Evolutionary conservation across 805 yeast genomes (phyloP).

Genomic region (Teunomyces pallodes): DNA sequence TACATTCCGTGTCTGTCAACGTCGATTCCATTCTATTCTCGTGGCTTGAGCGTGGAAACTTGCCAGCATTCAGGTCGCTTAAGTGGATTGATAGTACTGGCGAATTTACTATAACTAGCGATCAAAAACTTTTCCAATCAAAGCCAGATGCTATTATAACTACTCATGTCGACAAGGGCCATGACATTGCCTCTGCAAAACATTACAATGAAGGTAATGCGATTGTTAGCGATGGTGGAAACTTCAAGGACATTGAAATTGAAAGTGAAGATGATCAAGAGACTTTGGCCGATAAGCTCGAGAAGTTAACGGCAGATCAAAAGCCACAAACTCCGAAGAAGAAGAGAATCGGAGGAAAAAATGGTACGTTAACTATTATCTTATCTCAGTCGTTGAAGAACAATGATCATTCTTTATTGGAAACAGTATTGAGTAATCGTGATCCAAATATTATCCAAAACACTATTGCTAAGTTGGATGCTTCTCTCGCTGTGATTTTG

Average conservation of each 20-base stretch:
- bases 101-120: slow-evolving; percentile 20
- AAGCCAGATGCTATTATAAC: slow-evolving; percentile 41
- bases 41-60: slow-evolving; percentile 62
- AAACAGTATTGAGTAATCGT: slow-evolving; percentile 66
- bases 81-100: slow-evolving; percentile 43
- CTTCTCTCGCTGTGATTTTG: slow-evolving; percentile 47
- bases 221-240: slow-evolving; percentile 61
- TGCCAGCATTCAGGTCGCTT: slow-evolving; percentile 56
- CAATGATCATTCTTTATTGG: slow-evolving; percentile 82
- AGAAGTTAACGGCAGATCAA: slow-evolving; percentile 27
- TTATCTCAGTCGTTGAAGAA: slow-evolving; percentile 84
- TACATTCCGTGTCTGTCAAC: slow-evolving; percentile 28
- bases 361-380: slow-evolving; percentile 69
- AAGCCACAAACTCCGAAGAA: slow-evolving; percentile 19
- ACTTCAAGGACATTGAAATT: slow-evolving; percentile 53
- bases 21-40: slow-evolving; percentile 42
- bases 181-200: slow-evolving; percentile 52
- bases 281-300: slow-evolving; percentile 54
- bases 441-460: slow-evolving; percentile 50
- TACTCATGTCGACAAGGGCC: slow-evolving; percentile 45
- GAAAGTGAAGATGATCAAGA: slow-evolving; percentile 45
- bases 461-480: slow-evolving; percentile 48
- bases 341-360: slow-evolving; percentile 51
- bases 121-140: slow-evolving; percentile 29
- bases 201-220: slow-evolving; percentile 62